Base-by-base conservation (phyloP, 495 filamentous ascomycete species). In the Tuber calosporum region DNA sequence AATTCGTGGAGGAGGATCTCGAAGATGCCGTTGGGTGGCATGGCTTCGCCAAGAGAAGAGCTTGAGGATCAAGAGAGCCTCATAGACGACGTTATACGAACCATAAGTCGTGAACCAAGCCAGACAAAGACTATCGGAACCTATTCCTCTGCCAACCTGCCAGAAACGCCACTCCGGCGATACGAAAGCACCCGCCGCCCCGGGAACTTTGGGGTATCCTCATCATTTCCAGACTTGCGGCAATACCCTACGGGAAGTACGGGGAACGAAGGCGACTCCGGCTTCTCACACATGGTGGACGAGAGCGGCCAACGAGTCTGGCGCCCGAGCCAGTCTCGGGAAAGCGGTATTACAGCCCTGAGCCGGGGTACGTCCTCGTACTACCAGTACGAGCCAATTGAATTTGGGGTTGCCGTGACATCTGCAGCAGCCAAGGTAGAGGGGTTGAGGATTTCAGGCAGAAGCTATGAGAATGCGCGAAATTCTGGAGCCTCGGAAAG, bases 301-400 rank as follows among this genome's bases (percentile, higher is more conserved):
- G 76, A 78, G 40, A 77, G 67, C 62, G 75, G 75, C 17, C 76
- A 74, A 34, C 70, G 76, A 43, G 45, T 78, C 34, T 78, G 76
- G 76, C 77, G 73, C 45, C 76, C 75, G 34, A 78, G 73, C 42
- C 76, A 68, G 58, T 78, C 76, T 36, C 70, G 76, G 43, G 76
- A 70, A 67, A 78, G 76, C 26, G 76, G 75, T 34, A 73, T 78
- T 30, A 78, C 76, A n/a, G 68, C 76, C 26, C 71, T 73, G 48
- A 77, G 76, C 40, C 76, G 74, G 39, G 76, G 76, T 20, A 71
- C 74, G 17, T 78, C 76, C 39, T 78, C 74, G 62, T 78, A 74
- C 34, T 78, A 78, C 69, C 76, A 75, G n/a, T 78, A 78, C 69
- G 76, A 78, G n/a, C 76, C 76, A 17, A 77, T 78, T 74, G 76